These are phyloP conservation scores for Pseudozyma sp. DNA, from an alignment of 1,284 basidiomycete species.

Conservation along the genomic window DNA sequence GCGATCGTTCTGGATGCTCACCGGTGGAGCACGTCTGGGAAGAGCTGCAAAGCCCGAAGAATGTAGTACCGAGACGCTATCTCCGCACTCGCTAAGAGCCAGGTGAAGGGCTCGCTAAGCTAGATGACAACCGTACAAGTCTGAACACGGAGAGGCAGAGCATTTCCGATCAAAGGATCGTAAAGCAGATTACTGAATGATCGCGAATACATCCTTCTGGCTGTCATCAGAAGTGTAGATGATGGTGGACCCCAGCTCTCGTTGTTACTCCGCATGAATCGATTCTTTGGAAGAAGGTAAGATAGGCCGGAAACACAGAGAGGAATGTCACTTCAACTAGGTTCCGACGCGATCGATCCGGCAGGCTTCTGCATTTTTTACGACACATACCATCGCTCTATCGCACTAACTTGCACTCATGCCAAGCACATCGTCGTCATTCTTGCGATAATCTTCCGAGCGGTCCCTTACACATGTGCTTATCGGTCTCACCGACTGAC, in stretches of 20 bases:
- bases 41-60: no score
- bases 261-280: neutral
- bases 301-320: neutral
- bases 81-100: no score
- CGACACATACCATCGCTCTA: no score
- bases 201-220: no score
- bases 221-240: no score
- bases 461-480: neutral
- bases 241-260: no score
- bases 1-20: no score
- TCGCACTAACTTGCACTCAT: neutral
- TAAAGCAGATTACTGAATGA: no score
- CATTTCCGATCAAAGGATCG: neutral
- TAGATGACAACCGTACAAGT: neutral
- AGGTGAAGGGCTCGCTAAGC: no score
- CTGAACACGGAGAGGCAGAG: neutral
- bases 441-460: neutral
- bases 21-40: no score
- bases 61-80: no score
- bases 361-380: neutral
- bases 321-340: neutral
- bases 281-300: no score
- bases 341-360: conserved; percentile 6
- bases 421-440: conserved; percentile 4
- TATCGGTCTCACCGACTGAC: neutral